Percentiles rank a stretch among this genome's conserved stretches.
phyloP scores from a whole-genome alignment of 2,329 filamentous ascomycete species.

The Fusarium sp. region DNA sequence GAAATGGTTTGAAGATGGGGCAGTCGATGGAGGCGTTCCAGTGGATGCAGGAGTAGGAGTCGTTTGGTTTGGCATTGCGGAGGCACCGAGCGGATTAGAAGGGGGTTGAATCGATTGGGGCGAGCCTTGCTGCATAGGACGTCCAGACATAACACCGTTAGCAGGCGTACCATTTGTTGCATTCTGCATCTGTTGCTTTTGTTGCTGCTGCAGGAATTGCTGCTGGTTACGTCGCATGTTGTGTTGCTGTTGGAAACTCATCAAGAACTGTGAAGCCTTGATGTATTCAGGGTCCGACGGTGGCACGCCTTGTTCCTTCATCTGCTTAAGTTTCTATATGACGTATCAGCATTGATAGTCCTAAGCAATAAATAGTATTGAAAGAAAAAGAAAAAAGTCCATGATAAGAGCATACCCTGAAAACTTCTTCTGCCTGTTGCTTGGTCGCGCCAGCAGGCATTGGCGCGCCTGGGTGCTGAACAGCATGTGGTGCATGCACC shows the following conservation, averaged over 20 bases:
- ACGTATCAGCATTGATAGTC: conserved; percentile 28
- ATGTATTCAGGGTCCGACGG: conserved; percentile 87
- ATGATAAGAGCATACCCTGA: conserved; percentile 60
- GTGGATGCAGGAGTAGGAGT: conserved; percentile 47
- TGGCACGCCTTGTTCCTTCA: conserved; percentile 86
- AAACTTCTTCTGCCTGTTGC: conserved; percentile 81
- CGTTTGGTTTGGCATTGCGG: conserved; percentile 50
- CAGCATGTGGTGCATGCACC: conserved; percentile 75
- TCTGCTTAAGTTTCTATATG: conserved; percentile 82
- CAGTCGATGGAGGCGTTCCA: conserved; percentile 45
- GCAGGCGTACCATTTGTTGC: conserved; percentile 60
- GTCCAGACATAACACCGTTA: conserved; percentile 57
- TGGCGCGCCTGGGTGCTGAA: conserved; percentile 71
- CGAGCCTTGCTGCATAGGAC: conserved; percentile 53
- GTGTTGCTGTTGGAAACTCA: conserved; percentile 74
- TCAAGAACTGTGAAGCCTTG: conserved; percentile 80
- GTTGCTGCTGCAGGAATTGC: conserved; percentile 53
- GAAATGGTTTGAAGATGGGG: conserved; percentile 67
- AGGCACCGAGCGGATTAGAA: conserved; percentile 50
- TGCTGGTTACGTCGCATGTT: conserved; percentile 62
- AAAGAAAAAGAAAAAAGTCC: background rate
- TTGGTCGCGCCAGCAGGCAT: conserved; percentile 76
- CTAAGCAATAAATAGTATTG: background rate
- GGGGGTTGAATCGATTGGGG: conserved; percentile 47
- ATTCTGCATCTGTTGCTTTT: conserved; percentile 62